Conservation (phyloP, 768 basidiomycete genomes). For the Lyophyllum atratum region DNA sequence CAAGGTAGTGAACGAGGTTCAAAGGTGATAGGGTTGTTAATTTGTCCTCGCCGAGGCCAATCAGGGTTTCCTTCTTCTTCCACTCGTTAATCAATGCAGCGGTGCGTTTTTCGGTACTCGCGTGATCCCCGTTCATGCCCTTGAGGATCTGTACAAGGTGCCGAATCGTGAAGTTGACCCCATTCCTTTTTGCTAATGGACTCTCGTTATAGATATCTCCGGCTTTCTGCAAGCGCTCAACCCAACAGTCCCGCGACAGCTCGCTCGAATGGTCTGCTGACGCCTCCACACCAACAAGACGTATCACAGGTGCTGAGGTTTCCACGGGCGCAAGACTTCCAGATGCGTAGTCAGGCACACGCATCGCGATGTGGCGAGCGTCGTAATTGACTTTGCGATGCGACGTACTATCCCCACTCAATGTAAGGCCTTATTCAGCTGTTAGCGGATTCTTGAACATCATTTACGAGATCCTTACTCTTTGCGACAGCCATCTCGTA, state of each 20-base stretch:
- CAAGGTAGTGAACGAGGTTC: slow-evolving; percentile 21
- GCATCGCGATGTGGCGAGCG: slow-evolving; percentile 6
- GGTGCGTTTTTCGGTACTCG: slow-evolving; percentile 19
- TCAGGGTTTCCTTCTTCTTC: slow-evolving; percentile 13
- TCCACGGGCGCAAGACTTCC: not conserved
- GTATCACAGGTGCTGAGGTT: not conserved
- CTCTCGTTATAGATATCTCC: slow-evolving; percentile 9
- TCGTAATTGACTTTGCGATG: slow-evolving; percentile 17
- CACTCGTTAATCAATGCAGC: slow-evolving; percentile 11
- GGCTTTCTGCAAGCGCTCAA: not conserved
- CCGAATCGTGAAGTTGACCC: not conserved
- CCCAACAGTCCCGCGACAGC: slow-evolving; percentile 3
- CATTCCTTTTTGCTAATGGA: slow-evolving; percentile 10
- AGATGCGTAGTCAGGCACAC: slow-evolving; percentile 12
- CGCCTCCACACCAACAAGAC: slow-evolving; percentile 12
- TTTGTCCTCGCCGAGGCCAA: slow-evolving; percentile 18
- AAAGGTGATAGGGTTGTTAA: slow-evolving; percentile 9
- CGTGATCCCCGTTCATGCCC: slow-evolving; percentile 29
- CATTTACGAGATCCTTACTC: not conserved
- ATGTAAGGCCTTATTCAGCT: not conserved
- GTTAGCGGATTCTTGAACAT: not conserved
- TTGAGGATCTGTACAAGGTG: slow-evolving; percentile 10
- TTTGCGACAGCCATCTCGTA: slow-evolving; percentile 8
- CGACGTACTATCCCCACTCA: slow-evolving; percentile 19
- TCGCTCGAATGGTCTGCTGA: slow-evolving; percentile 16